These are phyloP conservation scores for Petunia secreta DNA, from an alignment of 257 asterid genomes.

Conservation along the genomic window DNA sequence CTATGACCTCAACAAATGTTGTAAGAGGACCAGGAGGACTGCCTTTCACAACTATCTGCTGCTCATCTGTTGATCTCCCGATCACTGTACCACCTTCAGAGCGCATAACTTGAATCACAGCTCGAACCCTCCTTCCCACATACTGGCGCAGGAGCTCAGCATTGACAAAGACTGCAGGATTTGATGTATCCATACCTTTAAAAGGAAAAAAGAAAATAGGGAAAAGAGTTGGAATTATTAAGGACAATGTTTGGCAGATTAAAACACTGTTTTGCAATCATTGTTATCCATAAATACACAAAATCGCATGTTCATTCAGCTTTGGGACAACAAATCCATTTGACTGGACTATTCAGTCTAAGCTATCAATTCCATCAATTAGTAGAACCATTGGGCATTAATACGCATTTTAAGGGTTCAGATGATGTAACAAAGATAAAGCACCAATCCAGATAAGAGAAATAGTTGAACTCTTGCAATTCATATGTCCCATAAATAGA, in stretches of 20 bases:
- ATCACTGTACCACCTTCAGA: slow-evolving; percentile 68
- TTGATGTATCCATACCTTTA: slow-evolving; percentile 74
- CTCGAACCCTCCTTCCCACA: slow-evolving; percentile 78
- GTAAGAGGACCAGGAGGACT: slow-evolving; percentile 64
- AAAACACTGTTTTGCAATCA: slow-evolving; percentile 1
- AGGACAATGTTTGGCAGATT: background rate
- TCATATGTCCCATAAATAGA: background rate
- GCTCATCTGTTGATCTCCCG: slow-evolving; percentile 86
- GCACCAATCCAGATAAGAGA: background rate
- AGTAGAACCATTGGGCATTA: background rate
- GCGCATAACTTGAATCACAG: slow-evolving; percentile 77
- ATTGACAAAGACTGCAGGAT: slow-evolving; percentile 85
- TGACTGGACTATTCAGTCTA: slow-evolving; percentile 5
- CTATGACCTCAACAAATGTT: slow-evolving; percentile 83
- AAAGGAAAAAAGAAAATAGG: background rate
- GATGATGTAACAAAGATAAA: background rate
- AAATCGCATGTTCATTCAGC: background rate
- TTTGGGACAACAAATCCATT: background rate
- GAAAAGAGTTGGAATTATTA: background rate
- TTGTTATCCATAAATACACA: background rate
- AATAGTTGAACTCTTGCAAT: background rate
- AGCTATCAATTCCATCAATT: background rate
- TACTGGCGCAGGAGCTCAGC: slow-evolving; percentile 68
- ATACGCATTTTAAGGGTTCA: background rate
- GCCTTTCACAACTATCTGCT: slow-evolving; percentile 75